Evolutionary conservation across 2,329 filamentous ascomycete genomes (phyloP).

Genomic region (Claviceps monticola): DNA sequence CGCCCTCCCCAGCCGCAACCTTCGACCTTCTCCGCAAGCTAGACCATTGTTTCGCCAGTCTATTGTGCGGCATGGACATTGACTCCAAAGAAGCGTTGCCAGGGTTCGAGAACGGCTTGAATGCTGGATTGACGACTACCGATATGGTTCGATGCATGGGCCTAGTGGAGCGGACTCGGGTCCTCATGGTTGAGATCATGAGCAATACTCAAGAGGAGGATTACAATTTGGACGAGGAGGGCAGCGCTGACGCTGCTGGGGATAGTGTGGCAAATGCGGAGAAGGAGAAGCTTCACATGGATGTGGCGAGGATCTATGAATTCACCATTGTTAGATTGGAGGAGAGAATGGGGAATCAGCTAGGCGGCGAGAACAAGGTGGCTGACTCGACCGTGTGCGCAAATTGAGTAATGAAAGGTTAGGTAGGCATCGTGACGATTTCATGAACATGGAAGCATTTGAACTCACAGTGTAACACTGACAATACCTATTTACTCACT

Average conservation of each 20-base stretch:
- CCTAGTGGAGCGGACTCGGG: constrained; percentile 61
- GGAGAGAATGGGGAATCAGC: constrained; percentile 41
- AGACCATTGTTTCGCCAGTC: constrained; percentile 68
- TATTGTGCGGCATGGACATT: constrained; percentile 54
- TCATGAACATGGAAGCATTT: background rate
- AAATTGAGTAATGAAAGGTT: background rate
- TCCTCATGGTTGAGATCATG: constrained; percentile 56
- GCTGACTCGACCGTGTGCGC: constrained; percentile 2
- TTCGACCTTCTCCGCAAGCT: constrained; percentile 64
- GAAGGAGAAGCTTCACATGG: constrained; percentile 46
- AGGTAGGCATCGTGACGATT: background rate
- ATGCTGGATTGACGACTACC: constrained; percentile 56
- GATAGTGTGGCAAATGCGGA: constrained; percentile 28
- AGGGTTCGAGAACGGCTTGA: constrained; percentile 49
- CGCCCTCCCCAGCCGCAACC: constrained; percentile 43
- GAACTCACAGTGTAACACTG: background rate
- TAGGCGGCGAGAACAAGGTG: constrained; percentile 10
- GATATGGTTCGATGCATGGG: constrained; percentile 83
- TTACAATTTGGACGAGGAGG: background rate
- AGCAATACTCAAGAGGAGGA: no score
- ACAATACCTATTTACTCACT: no score
- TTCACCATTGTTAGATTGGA: constrained; percentile 63
- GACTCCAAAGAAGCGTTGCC: constrained; percentile 52
- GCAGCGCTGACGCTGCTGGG: constrained; percentile 4
- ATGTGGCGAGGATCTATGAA: constrained; percentile 66